A percentile compares a stretch with the other conserved stretches of the same genome.
phyloP scores from a whole-genome alignment of 2,329 filamentous ascomycete species.

The Clarireedia paspali region DNA sequence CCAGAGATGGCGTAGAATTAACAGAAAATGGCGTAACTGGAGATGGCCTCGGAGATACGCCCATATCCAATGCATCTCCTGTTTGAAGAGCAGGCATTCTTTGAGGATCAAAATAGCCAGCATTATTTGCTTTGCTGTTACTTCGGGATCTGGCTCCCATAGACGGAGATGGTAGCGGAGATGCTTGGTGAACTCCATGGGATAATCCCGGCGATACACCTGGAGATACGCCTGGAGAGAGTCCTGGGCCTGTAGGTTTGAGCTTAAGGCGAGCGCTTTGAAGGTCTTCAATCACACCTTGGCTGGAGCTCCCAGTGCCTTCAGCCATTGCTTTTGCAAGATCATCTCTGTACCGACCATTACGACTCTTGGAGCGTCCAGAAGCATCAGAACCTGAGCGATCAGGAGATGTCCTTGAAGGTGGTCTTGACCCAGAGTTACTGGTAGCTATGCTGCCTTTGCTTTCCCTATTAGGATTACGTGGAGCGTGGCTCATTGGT shows the following conservation, averaged over 20 bases:
- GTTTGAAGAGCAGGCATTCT: conserved; percentile 19
- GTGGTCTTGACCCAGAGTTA: conserved; percentile 22
- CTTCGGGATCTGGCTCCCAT: conserved; percentile 20
- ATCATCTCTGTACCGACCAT: conserved; percentile 26
- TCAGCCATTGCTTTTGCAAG: conserved; percentile 23
- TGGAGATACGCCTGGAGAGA: conserved; percentile 10
- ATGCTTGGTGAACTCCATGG: conserved; percentile 11
- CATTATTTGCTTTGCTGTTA: conserved; percentile 20
- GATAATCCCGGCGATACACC: background rate
- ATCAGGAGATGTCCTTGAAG: conserved; percentile 23
- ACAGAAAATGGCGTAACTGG: conserved; percentile 26
- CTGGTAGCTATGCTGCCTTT: conserved; percentile 14
- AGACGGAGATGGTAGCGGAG: conserved; percentile 23
- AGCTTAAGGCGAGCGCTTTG: conserved; percentile 18
- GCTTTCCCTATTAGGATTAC: conserved; percentile 11
- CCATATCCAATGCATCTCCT: conserved; percentile 19
- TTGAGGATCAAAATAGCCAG: conserved; percentile 23
- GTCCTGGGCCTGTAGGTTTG: conserved; percentile 18
- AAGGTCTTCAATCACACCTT: conserved; percentile 19
- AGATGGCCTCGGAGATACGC: conserved; percentile 24
- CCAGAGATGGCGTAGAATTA: conserved; percentile 26
- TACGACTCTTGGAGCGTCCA: conserved; percentile 26
- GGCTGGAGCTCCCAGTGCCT: conserved; percentile 17
- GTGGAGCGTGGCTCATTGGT: conserved; percentile 16
- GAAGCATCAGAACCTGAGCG: conserved; percentile 27